Conservation (phyloP, 805 yeast species). For the Starmerella scarabaei region DNA sequence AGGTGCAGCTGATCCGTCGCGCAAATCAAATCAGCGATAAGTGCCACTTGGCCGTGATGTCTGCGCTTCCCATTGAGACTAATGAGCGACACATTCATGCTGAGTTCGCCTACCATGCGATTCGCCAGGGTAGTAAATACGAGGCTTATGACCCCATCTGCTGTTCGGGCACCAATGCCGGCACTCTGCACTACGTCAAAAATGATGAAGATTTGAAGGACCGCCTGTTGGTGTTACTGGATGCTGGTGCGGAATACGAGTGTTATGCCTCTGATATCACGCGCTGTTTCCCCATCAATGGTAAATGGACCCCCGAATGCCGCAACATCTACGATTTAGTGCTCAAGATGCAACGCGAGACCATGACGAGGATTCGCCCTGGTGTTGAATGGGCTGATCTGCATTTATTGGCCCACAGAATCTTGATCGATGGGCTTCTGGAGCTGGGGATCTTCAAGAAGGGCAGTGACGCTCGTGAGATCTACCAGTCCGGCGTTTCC, state of each 20-base stretch:
- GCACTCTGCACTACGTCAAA: slow-evolving; percentile 78
- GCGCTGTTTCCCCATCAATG: slow-evolving; percentile 83
- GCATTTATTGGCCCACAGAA: slow-evolving; percentile 66
- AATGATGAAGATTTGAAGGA: slow-evolving; percentile 54
- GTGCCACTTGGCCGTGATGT: slow-evolving; percentile 84
- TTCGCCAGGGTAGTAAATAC: slow-evolving; percentile 83
- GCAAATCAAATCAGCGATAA: slow-evolving; percentile 80
- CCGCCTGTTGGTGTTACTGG: slow-evolving; percentile 62
- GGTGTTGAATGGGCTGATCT: slow-evolving; percentile 78
- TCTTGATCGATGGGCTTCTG: slow-evolving; percentile 58
- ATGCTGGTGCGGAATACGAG: slow-evolving; percentile 97
- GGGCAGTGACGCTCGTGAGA: slow-evolving; percentile 43
- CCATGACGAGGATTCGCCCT: slow-evolving; percentile 63
- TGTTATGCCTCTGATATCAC: slow-evolving; percentile 91
- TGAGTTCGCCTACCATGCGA: slow-evolving; percentile 83
- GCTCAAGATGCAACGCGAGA: slow-evolving; percentile 62
- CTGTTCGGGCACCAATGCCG: slow-evolving; percentile 83
- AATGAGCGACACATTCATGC: slow-evolving; percentile 92
- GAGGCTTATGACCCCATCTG: slow-evolving; percentile 93
- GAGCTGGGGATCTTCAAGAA: slow-evolving; percentile 61
- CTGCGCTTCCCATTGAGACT: slow-evolving; percentile 71
- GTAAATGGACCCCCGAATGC: slow-evolving; percentile 82
- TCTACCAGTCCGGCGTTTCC: slow-evolving; percentile 56
- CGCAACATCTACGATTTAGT: slow-evolving; percentile 70
- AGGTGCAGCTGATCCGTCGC: slow-evolving; percentile 58